Percentiles rank a stretch among this genome's conserved stretches.
phyloP scores from a whole-genome alignment of 208 protist genomes.

The Leishmania tropica region DNA sequence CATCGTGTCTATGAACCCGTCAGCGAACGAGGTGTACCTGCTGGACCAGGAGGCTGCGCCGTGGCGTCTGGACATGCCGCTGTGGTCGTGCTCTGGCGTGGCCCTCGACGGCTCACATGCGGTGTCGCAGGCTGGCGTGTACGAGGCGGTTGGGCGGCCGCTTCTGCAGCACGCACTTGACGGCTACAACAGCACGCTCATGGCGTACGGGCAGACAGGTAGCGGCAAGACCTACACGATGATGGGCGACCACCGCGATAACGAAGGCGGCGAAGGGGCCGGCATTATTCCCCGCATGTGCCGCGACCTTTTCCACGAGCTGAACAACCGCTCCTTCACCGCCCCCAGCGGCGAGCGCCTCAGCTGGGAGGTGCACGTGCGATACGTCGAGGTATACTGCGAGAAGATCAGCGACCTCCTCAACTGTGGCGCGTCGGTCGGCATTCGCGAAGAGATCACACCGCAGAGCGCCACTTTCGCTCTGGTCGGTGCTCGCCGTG shows the following conservation, averaged over 20 bases:
- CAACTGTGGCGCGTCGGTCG: slow-evolving; percentile 59
- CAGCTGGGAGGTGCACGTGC: slow-evolving; percentile 82
- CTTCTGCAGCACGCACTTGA: slow-evolving; percentile 91
- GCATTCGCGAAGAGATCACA: slow-evolving; percentile 69
- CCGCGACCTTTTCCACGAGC: slow-evolving; percentile 77
- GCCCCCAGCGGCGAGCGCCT: slow-evolving; percentile 47
- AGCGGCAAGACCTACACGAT: slow-evolving; percentile 93
- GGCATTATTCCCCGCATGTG: slow-evolving; percentile 89
- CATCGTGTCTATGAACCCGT: slow-evolving; percentile 77
- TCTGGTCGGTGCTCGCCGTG: slow-evolving; percentile 58
- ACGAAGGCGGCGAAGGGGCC: slow-evolving; percentile 25
- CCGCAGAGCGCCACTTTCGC: slow-evolving; percentile 61
- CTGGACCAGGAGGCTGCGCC: slow-evolving; percentile 33
- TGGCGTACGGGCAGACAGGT: slow-evolving; percentile 92
- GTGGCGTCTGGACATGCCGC: slow-evolving; percentile 63
- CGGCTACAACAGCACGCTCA: slow-evolving; percentile 91
- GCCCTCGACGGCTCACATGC: slow-evolving; percentile 52
- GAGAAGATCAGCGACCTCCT: slow-evolving; percentile 90
- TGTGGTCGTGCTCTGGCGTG: slow-evolving; percentile 67
- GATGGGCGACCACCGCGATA: slow-evolving; percentile 59
- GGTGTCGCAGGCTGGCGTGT: slow-evolving; percentile 75
- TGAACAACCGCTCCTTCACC: slow-evolving; percentile 47
- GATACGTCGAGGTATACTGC: slow-evolving; percentile 92
- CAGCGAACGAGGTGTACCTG: slow-evolving; percentile 39
- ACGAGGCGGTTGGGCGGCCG: slow-evolving; percentile 83